Base-by-base conservation (phyloP, 1,139 yeast species). In the Citeromyces hawaiiensis region DNA sequence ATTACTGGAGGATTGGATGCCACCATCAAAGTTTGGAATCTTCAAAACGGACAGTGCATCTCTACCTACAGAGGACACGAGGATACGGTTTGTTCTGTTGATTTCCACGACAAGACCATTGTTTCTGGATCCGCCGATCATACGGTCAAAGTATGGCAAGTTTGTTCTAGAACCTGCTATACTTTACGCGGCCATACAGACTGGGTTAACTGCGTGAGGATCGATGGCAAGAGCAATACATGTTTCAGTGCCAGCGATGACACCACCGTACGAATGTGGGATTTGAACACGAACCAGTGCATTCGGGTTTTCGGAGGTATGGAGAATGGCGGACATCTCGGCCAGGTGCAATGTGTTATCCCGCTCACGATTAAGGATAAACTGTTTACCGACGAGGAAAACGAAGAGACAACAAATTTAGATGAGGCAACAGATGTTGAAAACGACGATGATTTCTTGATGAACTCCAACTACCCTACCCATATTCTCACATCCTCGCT, bases 131-230 rank as follows among this genome's bases (percentile, higher is more conserved):
- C 94, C 14, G 95, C 95, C 0, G 98, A 91, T 60, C 71, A 74
- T 47, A 87, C 94, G 1, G 83, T 91, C 41, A 85, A 87, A 54
- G 91, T 91, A 11, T 91, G 98, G 98, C 94, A 91, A 57, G 95
- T 91, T 41, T 94, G 83, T 55, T 77, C 87, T 14, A 70, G 95
- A 59, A 83, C 94, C 2, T 91, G 96, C 55, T 86, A 83, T 57
- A 86, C 97, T 0, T 66, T 91, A 44, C 68, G 96, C 33, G 98
- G 98, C 3, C 98, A 91, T 56, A 72, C 81, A 0, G 97, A 85
- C 48, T 80, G 94, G 78, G 96, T 91, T 21, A 86, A 85, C 48
- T 75, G 85, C 45, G 97, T 91, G 36, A 83, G 83, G 59, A 76
- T 88, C 39, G 95, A 88, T 56, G 71, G 85, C 2, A 72, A 72